These are phyloP conservation scores for Daphne laureola DNA, from an alignment of 441 rosid genomes.

Conservation along the genomic window DNA sequence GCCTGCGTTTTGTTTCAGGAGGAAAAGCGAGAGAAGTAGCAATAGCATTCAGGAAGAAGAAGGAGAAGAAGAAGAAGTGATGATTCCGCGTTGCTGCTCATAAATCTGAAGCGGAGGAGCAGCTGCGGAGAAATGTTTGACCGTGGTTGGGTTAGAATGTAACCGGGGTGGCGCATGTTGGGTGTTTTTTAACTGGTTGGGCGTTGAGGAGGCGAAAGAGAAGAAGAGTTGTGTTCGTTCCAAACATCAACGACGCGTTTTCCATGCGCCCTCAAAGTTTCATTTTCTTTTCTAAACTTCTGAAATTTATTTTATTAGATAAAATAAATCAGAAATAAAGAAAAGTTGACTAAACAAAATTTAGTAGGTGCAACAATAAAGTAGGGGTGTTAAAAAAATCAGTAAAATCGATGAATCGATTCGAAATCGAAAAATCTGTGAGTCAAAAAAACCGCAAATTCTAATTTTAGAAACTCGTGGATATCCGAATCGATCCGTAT, in stretches of 20 bases:
- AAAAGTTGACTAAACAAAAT: too few species aligned
- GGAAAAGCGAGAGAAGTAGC: constrained; percentile 9
- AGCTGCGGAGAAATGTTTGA: neutral
- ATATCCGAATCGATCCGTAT: too few species aligned
- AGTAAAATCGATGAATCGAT: too few species aligned
- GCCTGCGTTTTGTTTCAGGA: constrained; percentile 6
- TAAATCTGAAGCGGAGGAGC: too few species aligned
- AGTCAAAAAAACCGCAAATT: too few species aligned
- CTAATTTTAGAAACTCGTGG: too few species aligned
- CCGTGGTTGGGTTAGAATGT: constrained; percentile 20
- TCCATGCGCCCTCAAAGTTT: neutral
- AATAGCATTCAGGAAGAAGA: neutral
- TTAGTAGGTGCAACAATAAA: too few species aligned
- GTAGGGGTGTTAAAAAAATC: too few species aligned
- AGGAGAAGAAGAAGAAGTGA: constrained; percentile 9
- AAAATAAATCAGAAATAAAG: too few species aligned
- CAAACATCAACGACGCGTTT: constrained; percentile 9
- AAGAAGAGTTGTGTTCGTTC: constrained; percentile 11
- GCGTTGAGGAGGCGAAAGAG: constrained; percentile 30
- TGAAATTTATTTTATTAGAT: too few species aligned
- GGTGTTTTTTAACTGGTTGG: constrained; percentile 16
- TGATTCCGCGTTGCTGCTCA: neutral
- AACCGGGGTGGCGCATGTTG: constrained; percentile 26
- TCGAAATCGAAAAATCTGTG: too few species aligned
- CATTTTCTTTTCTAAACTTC: too few species aligned